A percentile compares a stretch with the other conserved stretches of the same genome.
These are phyloP conservation scores for Theobroma cacao DNA, from an alignment of 345 rosid species.

Conservation along the genomic window DNA sequence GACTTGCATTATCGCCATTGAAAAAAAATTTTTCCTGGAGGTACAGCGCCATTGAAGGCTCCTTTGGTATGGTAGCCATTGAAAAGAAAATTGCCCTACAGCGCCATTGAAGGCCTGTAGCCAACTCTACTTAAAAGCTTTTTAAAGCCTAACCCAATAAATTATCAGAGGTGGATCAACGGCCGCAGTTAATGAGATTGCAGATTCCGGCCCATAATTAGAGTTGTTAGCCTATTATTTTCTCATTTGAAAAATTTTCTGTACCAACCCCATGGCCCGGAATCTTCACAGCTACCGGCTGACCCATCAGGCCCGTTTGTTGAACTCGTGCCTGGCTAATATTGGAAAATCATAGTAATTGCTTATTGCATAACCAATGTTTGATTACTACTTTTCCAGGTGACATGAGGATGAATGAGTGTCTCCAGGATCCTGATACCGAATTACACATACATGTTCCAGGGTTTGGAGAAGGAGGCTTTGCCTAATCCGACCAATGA, in stretches of 20 bases:
- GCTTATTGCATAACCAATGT: not conserved
- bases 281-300: not conserved
- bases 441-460: too few relatives aligned
- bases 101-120: not conserved
- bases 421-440: too few relatives aligned
- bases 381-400: too few relatives aligned
- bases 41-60: not conserved
- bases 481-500: too few relatives aligned
- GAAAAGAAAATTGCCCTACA: not conserved
- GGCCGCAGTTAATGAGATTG: not conserved
- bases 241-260: not conserved
- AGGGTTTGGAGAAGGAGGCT: too few relatives aligned
- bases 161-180: not conserved
- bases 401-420: too few relatives aligned
- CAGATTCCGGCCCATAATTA: not conserved
- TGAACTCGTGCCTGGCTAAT: not conserved
- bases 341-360: not conserved
- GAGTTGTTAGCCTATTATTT: not conserved
- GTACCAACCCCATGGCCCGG: not conserved
- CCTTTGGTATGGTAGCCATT: too few relatives aligned
- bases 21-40: not conserved
- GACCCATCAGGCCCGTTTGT: not conserved
- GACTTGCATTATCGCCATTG: not conserved
- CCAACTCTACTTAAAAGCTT: not conserved
- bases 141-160: constrained; percentile 6